A percentile compares a stretch with the other conserved stretches of the same genome.
Conservation (phyloP, 768 basidiomycete species). For the Termitomyces sp. region DNA sequence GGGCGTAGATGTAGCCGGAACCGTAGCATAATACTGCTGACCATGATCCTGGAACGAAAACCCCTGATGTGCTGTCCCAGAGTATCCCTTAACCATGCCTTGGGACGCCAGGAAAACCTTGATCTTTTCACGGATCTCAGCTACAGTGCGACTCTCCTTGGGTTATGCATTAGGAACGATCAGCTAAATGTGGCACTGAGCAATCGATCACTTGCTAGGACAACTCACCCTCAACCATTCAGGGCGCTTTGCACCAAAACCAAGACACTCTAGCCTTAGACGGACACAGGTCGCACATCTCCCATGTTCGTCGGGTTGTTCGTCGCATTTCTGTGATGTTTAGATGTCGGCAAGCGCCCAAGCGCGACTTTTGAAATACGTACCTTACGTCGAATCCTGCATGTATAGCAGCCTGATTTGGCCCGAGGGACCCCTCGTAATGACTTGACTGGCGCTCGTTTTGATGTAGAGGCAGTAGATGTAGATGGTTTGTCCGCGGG, state of each 20-base stretch:
- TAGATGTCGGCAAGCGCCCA: conserved; percentile 9
- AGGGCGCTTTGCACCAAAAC: conserved; percentile 82
- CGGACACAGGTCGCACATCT: conserved; percentile 75
- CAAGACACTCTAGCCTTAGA: conserved; percentile 76
- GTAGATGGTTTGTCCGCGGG: background rate
- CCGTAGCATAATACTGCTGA: conserved; percentile 1
- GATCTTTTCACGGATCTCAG: conserved; percentile 8
- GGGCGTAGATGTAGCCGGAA: background rate
- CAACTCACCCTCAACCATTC: conserved; percentile 76
- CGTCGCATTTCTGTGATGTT: conserved; percentile 74
- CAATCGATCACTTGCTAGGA: conserved; percentile 2
- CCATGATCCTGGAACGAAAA: conserved; percentile 2
- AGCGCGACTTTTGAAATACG: background rate
- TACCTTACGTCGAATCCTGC: conserved; percentile 83
- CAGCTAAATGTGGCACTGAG: conserved; percentile 1
- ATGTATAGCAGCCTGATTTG: conserved; percentile 88
- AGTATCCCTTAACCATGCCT: conserved; percentile 9
- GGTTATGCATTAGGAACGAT: conserved; percentile 2
- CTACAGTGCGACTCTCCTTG: conserved; percentile 5
- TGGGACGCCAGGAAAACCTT: conserved; percentile 9
- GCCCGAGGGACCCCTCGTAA: conserved; percentile 39
- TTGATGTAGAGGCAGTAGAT: background rate
- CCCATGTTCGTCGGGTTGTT: conserved; percentile 57
- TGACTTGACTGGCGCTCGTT: background rate
- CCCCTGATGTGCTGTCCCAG: conserved; percentile 3